phyloP scores from a whole-genome alignment of 179 eudicot genomes.

The Silene vulgaris region DNA sequence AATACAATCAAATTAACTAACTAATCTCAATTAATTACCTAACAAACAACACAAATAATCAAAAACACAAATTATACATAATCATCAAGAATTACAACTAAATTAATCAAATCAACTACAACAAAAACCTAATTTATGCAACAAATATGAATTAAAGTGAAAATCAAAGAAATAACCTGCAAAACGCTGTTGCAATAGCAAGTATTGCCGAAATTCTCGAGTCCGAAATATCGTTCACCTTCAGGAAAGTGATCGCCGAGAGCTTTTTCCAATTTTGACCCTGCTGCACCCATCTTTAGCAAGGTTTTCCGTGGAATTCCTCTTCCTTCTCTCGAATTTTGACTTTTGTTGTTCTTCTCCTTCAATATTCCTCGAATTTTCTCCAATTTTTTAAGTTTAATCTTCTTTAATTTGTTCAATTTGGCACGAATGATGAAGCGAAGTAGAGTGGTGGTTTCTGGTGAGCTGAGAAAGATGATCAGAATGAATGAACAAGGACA shows the following conservation, averaged over 20 bases:
- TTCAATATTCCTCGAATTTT: slow-evolving; percentile 26
- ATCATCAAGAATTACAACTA: not conserved
- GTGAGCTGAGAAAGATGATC: too few species aligned
- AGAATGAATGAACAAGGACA: too few species aligned
- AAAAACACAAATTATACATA: not conserved
- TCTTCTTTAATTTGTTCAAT: not conserved
- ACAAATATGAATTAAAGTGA: not conserved
- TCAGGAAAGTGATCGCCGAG: slow-evolving; percentile 95
- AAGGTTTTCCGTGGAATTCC: not conserved
- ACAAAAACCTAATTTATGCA: not conserved
- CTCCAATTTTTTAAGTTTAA: slow-evolving; percentile 1
- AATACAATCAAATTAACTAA: not conserved
- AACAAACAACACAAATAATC: not conserved
- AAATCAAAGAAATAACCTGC: slow-evolving; percentile 43
- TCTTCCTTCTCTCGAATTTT: slow-evolving; percentile 21
- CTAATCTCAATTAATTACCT: not conserved
- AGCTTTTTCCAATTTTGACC: slow-evolving; percentile 89
- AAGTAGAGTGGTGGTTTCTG: too few species aligned
- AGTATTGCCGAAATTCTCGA: slow-evolving; percentile 92
- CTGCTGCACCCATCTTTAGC: slow-evolving; percentile 67
- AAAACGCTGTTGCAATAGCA: slow-evolving; percentile 92
- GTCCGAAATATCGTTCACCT: slow-evolving; percentile 85
- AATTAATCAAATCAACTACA: not conserved
- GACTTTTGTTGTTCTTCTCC: slow-evolving; percentile 20
- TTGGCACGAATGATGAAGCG: not conserved